These are phyloP conservation scores for Aspergillus fructus DNA, from an alignment of 2,329 filamentous ascomycete genomes.

Conservation along the genomic window DNA sequence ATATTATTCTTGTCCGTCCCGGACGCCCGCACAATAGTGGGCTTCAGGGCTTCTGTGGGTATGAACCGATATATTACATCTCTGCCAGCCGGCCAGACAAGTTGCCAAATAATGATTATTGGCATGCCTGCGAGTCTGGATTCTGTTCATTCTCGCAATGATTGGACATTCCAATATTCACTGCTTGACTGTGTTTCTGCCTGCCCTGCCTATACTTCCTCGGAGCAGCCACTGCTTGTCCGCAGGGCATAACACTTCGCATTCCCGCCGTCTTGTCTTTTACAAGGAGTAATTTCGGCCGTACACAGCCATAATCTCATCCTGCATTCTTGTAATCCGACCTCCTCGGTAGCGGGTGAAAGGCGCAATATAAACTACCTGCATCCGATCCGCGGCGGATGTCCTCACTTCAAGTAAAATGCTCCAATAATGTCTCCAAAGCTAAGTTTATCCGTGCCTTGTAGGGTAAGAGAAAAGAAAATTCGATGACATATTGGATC, in stretches of 20 bases:
- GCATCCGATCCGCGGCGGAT: neutral
- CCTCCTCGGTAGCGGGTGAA: neutral
- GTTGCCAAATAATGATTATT: neutral
- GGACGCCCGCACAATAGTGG: conserved; percentile 23
- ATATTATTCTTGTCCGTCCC: conserved; percentile 13
- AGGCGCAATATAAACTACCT: neutral
- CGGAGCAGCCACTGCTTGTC: neutral
- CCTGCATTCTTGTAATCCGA: neutral
- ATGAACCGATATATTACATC: conserved; percentile 18
- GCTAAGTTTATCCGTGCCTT: too few species aligned
- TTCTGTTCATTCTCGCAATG: neutral
- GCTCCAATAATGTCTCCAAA: neutral
- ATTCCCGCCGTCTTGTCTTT: neutral
- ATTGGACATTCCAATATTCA: neutral
- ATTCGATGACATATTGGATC: neutral
- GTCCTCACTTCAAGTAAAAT: neutral
- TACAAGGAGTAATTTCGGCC: neutral
- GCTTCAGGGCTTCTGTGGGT: conserved; percentile 29
- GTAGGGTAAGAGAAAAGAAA: neutral
- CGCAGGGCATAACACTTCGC: neutral
- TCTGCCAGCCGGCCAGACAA: neutral
- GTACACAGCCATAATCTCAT: neutral
- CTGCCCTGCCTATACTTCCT: neutral
- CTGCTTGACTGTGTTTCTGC: neutral
- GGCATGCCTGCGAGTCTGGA: neutral